These are phyloP conservation scores for Hygrophoropsis aurantiaca DNA, from an alignment of 768 basidiomycete species.

Conservation along the genomic window DNA sequence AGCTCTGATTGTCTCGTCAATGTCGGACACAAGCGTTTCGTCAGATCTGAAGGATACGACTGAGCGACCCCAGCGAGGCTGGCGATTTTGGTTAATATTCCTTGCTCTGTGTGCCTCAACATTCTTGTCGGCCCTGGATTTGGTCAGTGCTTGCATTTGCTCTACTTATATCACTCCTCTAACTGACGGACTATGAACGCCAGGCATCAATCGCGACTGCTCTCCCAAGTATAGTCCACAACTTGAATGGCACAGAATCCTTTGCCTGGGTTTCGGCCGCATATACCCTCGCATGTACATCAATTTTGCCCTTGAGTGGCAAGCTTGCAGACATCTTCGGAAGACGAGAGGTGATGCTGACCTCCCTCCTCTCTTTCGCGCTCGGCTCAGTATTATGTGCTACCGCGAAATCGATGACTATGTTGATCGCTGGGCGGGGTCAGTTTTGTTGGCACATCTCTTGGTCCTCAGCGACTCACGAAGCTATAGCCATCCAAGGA, in stretches of 20 bases:
- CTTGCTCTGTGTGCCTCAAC: slow-evolving; percentile 21
- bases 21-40: no score
- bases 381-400: slow-evolving; percentile 38
- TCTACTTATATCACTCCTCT: no score
- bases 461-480: no score
- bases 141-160: neutral
- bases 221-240: slow-evolving; percentile 33
- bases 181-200: no score
- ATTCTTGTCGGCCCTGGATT: slow-evolving; percentile 27
- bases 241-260: slow-evolving; percentile 19
- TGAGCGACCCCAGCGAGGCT: slow-evolving; percentile 6
- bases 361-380: slow-evolving; percentile 24
- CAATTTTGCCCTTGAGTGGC: slow-evolving; percentile 37
- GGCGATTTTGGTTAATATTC: slow-evolving; percentile 29
- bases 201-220: slow-evolving; percentile 25
- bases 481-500: slow-evolving; percentile 28
- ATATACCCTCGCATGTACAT: slow-evolving; percentile 36
- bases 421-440: slow-evolving; percentile 18
- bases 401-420: slow-evolving; percentile 14
- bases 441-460: no score
- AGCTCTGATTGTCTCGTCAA: no score
- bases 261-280: slow-evolving; percentile 38
- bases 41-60: no score
- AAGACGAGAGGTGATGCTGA: slow-evolving; percentile 25
- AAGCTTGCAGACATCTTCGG: slow-evolving; percentile 31